Conservation (phyloP, 768 basidiomycete species). For the Phlegmacium glaucopus region DNA sequence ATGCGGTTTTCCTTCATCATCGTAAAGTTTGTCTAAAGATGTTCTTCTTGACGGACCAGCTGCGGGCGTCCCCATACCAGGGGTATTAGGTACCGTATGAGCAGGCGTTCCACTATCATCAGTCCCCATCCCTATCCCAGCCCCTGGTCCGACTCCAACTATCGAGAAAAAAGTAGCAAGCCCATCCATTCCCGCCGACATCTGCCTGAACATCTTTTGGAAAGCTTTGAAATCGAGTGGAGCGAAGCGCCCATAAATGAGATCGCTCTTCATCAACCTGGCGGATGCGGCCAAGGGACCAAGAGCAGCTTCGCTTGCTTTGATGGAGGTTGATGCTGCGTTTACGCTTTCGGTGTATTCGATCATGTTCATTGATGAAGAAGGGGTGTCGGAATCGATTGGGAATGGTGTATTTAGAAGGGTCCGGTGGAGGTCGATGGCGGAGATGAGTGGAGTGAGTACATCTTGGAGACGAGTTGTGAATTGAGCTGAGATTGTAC, state of each 20-base stretch:
- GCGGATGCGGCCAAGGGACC: constrained; percentile 48
- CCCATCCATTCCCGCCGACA: constrained; percentile 59
- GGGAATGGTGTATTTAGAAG: constrained; percentile 43
- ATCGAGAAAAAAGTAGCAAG: constrained; percentile 58
- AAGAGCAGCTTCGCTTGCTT: constrained; percentile 46
- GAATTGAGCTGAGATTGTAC: constrained; percentile 58
- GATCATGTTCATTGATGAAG: constrained; percentile 26
- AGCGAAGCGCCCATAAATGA: constrained; percentile 57
- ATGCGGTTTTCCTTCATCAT: too few species aligned
- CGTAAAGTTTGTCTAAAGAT: background rate
- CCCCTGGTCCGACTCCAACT: constrained; percentile 29
- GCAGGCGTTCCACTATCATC: background rate
- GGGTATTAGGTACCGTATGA: background rate
- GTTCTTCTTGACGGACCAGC: background rate
- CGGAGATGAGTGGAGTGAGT: constrained; percentile 43
- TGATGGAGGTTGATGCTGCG: constrained; percentile 11
- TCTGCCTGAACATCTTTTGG: constrained; percentile 44
- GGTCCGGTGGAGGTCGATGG: constrained; percentile 42
- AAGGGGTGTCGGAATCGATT: constrained; percentile 33
- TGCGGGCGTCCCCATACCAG: background rate
- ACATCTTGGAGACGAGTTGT: constrained; percentile 45
- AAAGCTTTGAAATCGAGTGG: constrained; percentile 53
- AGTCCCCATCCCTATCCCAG: background rate
- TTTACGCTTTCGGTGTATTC: constrained; percentile 2
- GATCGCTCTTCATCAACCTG: constrained; percentile 53